These are phyloP conservation scores for Abelmoschus esculentus DNA, from an alignment of 345 rosid genomes.

Conservation along the genomic window DNA sequence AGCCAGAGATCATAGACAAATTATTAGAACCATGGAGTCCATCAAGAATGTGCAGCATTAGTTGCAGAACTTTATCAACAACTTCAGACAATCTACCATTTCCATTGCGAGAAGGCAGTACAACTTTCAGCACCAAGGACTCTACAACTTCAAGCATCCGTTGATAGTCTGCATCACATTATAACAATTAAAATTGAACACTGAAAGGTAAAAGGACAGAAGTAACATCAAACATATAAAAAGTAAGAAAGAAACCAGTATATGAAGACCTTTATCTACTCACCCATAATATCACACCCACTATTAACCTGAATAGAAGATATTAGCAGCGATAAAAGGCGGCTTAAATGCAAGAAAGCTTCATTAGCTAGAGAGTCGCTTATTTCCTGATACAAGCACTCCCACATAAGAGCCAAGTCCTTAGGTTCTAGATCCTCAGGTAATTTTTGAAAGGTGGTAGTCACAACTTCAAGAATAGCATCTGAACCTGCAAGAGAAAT, in stretches of 20 bases:
- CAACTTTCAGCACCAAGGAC: conserved; percentile 35
- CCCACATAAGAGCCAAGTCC: conserved; percentile 46
- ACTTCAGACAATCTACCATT: conserved; percentile 36
- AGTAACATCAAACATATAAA: not conserved
- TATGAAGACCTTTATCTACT: conserved; percentile 17
- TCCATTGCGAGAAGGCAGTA: conserved; percentile 29
- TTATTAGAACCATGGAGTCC: conserved; percentile 35
- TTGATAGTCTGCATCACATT: conserved; percentile 46
- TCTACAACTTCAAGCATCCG: conserved; percentile 40
- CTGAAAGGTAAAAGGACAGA: not conserved
- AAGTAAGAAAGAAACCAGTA: conserved; percentile 12
- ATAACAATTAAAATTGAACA: not conserved
- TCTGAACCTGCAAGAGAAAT: conserved; percentile 37
- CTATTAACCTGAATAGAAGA: conserved; percentile 41
- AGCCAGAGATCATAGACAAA: conserved; percentile 24
- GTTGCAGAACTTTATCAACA: conserved; percentile 53
- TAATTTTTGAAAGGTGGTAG: conserved; percentile 43
- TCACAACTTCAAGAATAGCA: conserved; percentile 54
- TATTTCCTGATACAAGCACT: conserved; percentile 47
- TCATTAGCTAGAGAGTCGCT: conserved; percentile 24
- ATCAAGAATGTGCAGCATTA: conserved; percentile 54
- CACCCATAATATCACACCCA: conserved; percentile 46
- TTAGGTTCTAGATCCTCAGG: conserved; percentile 47
- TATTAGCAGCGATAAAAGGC: conserved; percentile 47
- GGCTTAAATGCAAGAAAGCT: conserved; percentile 33